A percentile compares a stretch with the other conserved stretches of the same genome.
These are phyloP conservation scores for Monilinia polystroma DNA, from an alignment of 2,329 filamentous ascomycete genomes.

Conservation along the genomic window DNA sequence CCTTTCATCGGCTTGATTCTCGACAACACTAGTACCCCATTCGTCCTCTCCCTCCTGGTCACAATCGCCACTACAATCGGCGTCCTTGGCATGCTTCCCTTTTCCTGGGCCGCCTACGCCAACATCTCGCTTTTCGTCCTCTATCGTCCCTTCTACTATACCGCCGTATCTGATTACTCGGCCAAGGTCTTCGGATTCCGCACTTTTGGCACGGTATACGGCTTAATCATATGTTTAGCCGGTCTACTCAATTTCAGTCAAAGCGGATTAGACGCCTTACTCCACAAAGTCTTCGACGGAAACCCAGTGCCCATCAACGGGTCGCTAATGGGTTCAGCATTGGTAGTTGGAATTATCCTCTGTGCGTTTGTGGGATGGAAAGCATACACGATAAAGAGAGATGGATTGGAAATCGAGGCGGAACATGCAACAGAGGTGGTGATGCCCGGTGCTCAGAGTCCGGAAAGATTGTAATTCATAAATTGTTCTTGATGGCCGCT, in stretches of 20 bases:
- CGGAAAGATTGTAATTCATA: constrained; percentile 30
- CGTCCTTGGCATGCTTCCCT: constrained; percentile 70
- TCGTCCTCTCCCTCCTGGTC: constrained; percentile 70
- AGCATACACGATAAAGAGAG: constrained; percentile 43
- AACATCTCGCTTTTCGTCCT: constrained; percentile 79
- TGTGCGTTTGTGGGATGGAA: constrained; percentile 60
- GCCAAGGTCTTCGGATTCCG: constrained; percentile 91
- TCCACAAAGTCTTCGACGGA: constrained; percentile 68
- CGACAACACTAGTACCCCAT: constrained; percentile 71
- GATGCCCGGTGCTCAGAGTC: constrained; percentile 37
- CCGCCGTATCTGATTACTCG: constrained; percentile 82
- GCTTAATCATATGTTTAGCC: constrained; percentile 81
- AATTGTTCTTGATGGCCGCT: too few relatives aligned
- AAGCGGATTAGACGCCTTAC: constrained; percentile 74
- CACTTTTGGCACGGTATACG: constrained; percentile 93
- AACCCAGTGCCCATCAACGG: constrained; percentile 78
- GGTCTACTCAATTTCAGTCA: constrained; percentile 84
- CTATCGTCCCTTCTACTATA: constrained; percentile 88
- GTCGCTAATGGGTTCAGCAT: constrained; percentile 59
- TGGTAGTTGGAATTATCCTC: constrained; percentile 63
- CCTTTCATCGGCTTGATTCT: constrained; percentile 82
- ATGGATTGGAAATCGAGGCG: constrained; percentile 46
- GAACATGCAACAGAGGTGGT: constrained; percentile 43
- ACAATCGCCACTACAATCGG: constrained; percentile 71
- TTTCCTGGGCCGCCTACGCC: constrained; percentile 68